Conservation (phyloP, 805 yeast species). For the Starmera pachycereana region DNA sequence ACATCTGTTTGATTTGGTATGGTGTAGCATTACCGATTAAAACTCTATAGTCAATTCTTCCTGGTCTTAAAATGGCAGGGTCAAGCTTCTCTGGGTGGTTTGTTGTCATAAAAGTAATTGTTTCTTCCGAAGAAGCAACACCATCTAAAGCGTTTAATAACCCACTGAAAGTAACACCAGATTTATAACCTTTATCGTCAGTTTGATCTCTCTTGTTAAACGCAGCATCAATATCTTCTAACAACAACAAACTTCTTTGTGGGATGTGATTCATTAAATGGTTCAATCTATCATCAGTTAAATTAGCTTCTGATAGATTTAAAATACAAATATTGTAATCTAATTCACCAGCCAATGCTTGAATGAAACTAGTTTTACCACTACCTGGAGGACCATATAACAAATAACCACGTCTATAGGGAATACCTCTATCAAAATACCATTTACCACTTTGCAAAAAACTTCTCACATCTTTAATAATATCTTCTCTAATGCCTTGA, state of each 20-base stretch:
- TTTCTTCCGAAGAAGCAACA: slow-evolving; percentile 94
- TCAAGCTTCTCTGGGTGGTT: slow-evolving; percentile 93
- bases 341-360: slow-evolving; percentile 91
- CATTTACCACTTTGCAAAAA: slow-evolving; percentile 74
- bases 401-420: slow-evolving; percentile 89
- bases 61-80: slow-evolving; percentile 90
- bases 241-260: slow-evolving; percentile 67
- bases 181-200: slow-evolving; percentile 63
- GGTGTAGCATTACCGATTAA: slow-evolving; percentile 81
- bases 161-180: slow-evolving; percentile 95
- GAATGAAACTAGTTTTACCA: slow-evolving; percentile 93
- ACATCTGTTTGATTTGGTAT: slow-evolving; percentile 75
- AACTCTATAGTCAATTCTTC: slow-evolving; percentile 81
- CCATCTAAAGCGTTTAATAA: slow-evolving; percentile 91
- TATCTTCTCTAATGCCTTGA: slow-evolving; percentile 53
- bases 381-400: slow-evolving; percentile 97
- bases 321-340: slow-evolving; percentile 93
- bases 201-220: slow-evolving; percentile 73
- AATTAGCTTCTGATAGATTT: slow-evolving; percentile 80
- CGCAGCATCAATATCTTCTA: slow-evolving; percentile 96
- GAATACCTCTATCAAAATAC: slow-evolving; percentile 96
- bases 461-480: slow-evolving; percentile 67
- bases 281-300: slow-evolving; percentile 90
- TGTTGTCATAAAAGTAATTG: slow-evolving; percentile 95
- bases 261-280: slow-evolving; percentile 96